phyloP scores from a whole-genome alignment of 1,139 yeast genomes.

The Protomyces lactucae-debilis region DNA sequence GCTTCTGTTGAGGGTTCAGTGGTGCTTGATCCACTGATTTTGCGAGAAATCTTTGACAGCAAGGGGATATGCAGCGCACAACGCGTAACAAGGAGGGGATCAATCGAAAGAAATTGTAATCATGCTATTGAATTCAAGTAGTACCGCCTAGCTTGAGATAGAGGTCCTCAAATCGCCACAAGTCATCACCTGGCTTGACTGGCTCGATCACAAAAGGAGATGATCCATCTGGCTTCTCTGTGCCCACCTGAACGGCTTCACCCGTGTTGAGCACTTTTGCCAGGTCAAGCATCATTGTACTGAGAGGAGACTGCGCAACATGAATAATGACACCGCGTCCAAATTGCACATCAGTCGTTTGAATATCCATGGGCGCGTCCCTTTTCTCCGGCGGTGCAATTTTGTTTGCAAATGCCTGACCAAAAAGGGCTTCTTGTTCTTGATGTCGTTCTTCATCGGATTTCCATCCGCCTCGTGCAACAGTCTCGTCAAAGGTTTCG shows the following conservation, averaged over 20 bases:
- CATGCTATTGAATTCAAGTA: not conserved
- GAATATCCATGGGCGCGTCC: not conserved
- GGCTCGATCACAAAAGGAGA: not conserved
- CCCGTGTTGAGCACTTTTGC: not conserved
- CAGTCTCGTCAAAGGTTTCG: not conserved
- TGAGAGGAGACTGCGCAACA: not conserved
- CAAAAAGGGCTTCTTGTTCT: not conserved
- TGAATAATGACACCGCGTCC: not conserved
- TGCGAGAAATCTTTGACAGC: conserved; percentile 33
- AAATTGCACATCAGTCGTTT: not conserved
- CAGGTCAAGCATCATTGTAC: not conserved
- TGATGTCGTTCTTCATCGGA: not conserved
- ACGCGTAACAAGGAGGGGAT: conserved; percentile 12
- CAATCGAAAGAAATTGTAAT: conserved; percentile 21
- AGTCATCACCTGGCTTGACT: not conserved
- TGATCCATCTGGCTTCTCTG: not conserved
- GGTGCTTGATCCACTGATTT: conserved; percentile 18
- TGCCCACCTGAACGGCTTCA: not conserved
- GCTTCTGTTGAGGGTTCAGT: conserved; percentile 11
- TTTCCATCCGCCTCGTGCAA: not conserved
- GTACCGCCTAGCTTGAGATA: not conserved
- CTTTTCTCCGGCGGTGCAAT: not conserved
- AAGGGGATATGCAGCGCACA: conserved; percentile 30
- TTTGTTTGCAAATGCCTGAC: not conserved
- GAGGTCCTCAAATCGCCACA: not conserved